A percentile compares a stretch with the other conserved stretches of the same genome.
phyloP scores from a whole-genome alignment of 2,329 filamentous ascomycete species.

The Plectosphaerella cucumerina region DNA sequence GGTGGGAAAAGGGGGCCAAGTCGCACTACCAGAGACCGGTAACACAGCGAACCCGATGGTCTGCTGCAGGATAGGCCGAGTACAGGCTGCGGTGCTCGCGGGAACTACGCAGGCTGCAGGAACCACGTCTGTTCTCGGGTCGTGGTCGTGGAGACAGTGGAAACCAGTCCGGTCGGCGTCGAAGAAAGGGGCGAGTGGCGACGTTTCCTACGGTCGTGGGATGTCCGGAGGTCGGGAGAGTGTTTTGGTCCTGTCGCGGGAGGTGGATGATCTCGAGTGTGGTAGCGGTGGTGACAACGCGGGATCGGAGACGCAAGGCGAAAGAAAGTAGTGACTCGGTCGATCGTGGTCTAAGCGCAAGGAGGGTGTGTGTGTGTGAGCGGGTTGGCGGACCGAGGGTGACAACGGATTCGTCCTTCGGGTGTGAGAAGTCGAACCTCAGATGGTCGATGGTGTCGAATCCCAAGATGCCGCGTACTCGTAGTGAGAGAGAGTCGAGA shows the following conservation, averaged over 20 bases:
- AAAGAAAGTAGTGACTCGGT: slow-evolving; percentile 11
- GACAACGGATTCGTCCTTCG: neutral
- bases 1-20: neutral
- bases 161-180: neutral
- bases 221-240: too few relatives aligned
- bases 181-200: slow-evolving; percentile 5
- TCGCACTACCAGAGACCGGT: slow-evolving; percentile 1
- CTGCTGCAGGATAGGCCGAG: slow-evolving; percentile 19
- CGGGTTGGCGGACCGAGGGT: too few relatives aligned
- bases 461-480: neutral
- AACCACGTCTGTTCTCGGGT: slow-evolving; percentile 2
- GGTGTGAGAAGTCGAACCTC: neutral
- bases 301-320: neutral
- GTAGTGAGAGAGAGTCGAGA: neutral
- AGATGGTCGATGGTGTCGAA: slow-evolving; percentile 7
- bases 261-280: too few relatives aligned
- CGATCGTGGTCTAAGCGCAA: slow-evolving; percentile 2
- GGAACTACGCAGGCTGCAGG: slow-evolving; percentile 1
- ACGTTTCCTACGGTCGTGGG: neutral
- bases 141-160: neutral
- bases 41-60: slow-evolving; percentile 17
- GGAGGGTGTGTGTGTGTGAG: too few relatives aligned
- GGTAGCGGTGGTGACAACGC: too few relatives aligned
- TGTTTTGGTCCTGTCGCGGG: too few relatives aligned
- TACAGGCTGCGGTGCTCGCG: slow-evolving; percentile 16